These are phyloP conservation scores for Pseudopithomyces chartarum DNA, from an alignment of 2,329 filamentous ascomycete genomes.

Conservation along the genomic window DNA sequence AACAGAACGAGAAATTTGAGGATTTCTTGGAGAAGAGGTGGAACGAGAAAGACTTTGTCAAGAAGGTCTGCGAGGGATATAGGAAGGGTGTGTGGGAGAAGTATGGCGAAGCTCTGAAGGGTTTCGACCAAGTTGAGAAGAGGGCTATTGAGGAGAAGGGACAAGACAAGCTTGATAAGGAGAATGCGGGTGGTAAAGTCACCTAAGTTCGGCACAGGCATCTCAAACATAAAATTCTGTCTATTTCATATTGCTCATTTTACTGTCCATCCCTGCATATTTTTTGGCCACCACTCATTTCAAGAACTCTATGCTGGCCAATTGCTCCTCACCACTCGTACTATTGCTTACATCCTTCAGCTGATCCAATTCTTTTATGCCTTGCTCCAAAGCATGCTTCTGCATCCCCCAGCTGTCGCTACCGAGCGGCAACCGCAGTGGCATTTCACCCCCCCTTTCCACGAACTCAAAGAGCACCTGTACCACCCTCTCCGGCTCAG, in stretches of 20 bases:
- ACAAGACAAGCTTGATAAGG: conserved; percentile 15
- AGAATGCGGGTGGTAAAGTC: conserved; percentile 15
- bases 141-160: conserved; percentile 59
- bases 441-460: conserved; percentile 42
- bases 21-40: conserved; percentile 82
- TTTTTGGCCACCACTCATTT: background rate
- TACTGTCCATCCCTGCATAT: too few species aligned
- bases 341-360: conserved; percentile 41
- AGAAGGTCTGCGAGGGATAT: conserved; percentile 83
- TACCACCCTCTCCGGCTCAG: conserved; percentile 42
- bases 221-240: too few species aligned
- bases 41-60: conserved; percentile 82
- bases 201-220: background rate
- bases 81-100: conserved; percentile 72
- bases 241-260: too few species aligned
- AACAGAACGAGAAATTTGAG: conserved; percentile 75
- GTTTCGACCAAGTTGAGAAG: conserved; percentile 77
- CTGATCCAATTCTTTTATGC: conserved; percentile 36
- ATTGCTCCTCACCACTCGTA: conserved; percentile 28
- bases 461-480: conserved; percentile 44
- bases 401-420: conserved; percentile 45
- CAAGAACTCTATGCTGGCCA: conserved; percentile 25
- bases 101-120: conserved; percentile 77
- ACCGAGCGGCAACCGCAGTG: conserved; percentile 51
- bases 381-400: conserved; percentile 34